Base-by-base conservation (phyloP, 2,329 filamentous ascomycete genomes). In the Cytospora paraplurivora region DNA sequence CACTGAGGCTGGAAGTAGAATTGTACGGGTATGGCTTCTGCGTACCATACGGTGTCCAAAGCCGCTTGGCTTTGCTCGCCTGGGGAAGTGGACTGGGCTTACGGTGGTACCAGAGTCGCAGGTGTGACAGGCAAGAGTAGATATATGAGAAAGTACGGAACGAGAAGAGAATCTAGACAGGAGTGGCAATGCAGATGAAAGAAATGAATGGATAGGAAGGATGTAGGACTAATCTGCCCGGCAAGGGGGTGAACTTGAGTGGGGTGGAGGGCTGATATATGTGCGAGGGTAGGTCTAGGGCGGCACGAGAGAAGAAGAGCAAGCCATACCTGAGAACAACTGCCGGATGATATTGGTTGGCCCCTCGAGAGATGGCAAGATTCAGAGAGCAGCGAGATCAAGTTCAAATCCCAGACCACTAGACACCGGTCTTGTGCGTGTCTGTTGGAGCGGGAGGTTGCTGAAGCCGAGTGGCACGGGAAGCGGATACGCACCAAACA, bases 281-380 rank as follows among this genome's bases (percentile, higher is more conserved):
- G 72, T 72, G 69, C 64, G 64, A 70, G 67, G 69, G 70, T 72
- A 65, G 52, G 54, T 62, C 55, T 71, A 72, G 63, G 67, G 59
- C 50, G 51, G 38, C 19, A 27, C 10, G 62, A 33, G 38, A 54
- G 33, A 63, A 51, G 47, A 34, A 63, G 32, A 56, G 41, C 32
- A 33, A 56, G 41, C 53, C 56, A 38, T 62, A 66, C 64, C 64
- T 61, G 47, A 38, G 56, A 60, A 57, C 55, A 63, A 66, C 61
- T 63, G 64, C 61, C 64, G 64, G 54, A 34, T 44, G 53, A 38
- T 35, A 15, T 51, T 63, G 53, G 53, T 60, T 63, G 38, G 19
- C 49, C 61, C 41, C 53, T 57, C 61, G 53, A 63, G n/a, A 56
- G 63, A 57, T 52, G 53, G 49, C 38, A 63, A 55, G 57, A 54